Conservation (phyloP, 164 flowering plant genomes). For the Malania oleifera region DNA sequence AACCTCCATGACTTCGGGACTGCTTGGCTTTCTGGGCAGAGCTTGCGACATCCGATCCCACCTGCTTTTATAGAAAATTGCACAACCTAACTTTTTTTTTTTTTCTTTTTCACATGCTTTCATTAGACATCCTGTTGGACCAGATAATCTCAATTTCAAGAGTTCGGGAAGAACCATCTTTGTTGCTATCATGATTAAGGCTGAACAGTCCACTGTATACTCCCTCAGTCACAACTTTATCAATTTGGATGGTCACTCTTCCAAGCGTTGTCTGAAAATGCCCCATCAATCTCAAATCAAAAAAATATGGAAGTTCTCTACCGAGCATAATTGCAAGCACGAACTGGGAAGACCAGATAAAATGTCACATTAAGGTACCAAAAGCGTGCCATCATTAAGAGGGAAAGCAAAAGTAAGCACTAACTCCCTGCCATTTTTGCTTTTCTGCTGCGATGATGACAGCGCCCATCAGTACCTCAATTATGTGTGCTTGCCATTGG, state of each 20-base stretch:
- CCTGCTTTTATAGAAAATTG: not conserved
- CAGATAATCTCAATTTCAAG: slow-evolving; percentile 86
- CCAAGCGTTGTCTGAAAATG: slow-evolving; percentile 73
- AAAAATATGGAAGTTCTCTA: not conserved
- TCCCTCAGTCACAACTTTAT: slow-evolving; percentile 83
- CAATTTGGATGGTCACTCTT: slow-evolving; percentile 83
- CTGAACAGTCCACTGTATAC: slow-evolving; percentile 72
- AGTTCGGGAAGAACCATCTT: slow-evolving; percentile 71
- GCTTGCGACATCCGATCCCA: not conserved
- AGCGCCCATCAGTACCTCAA: not conserved
- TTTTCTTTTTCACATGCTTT: slow-evolving; percentile 29
- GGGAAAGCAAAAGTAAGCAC: no score
- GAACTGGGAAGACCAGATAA: no score
- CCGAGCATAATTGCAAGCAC: no score
- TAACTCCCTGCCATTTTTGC: no score
- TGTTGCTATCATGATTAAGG: slow-evolving; percentile 64
- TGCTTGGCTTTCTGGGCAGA: not conserved
- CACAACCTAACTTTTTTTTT: no score
- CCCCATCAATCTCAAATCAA: slow-evolving; percentile 2
- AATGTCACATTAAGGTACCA: no score
- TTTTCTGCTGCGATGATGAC: no score
- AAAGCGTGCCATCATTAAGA: no score
- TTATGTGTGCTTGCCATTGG: not conserved
- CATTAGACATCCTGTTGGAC: slow-evolving; percentile 59
- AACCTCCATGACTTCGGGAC: not conserved